Evolutionary conservation across 495 filamentous ascomycete species (phyloP).

Genomic region (Penicillium robsamsonii): DNA sequence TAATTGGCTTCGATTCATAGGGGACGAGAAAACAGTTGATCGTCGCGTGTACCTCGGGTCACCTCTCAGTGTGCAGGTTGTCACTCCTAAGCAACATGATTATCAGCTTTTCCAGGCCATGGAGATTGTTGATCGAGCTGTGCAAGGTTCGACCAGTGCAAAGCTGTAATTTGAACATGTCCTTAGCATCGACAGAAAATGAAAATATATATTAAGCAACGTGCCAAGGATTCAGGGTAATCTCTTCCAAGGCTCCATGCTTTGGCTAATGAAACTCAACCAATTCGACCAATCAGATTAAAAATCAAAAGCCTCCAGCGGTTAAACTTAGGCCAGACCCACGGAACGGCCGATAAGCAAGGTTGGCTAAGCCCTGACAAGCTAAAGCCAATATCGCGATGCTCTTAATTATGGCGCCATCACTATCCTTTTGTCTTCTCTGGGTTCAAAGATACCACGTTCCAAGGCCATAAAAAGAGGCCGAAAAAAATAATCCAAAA

Average conservation of each 20-base stretch:
- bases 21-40: slow-evolving; percentile 52
- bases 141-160: slow-evolving; percentile 20
- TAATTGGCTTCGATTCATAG: slow-evolving; percentile 25
- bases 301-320: background rate
- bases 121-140: slow-evolving; percentile 47
- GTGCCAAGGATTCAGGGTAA: background rate
- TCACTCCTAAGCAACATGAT: slow-evolving; percentile 59
- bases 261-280: background rate
- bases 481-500: background rate
- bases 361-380: background rate
- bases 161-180: slow-evolving; percentile 23
- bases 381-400: slow-evolving; percentile 13
- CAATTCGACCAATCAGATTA: background rate
- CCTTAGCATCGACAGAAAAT: background rate
- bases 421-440: background rate
- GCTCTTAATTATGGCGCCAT: slow-evolving; percentile 19
- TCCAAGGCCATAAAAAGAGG: background rate
- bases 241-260: background rate
- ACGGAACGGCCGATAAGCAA: background rate
- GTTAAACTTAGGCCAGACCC: background rate
- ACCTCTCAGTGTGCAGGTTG: slow-evolving; percentile 57
- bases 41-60: slow-evolving; percentile 56
- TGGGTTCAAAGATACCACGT: background rate
- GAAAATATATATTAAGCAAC: background rate
- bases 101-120: slow-evolving; percentile 55